A percentile compares a stretch with the other conserved stretches of the same genome.
phyloP scores from a whole-genome alignment of 1,284 basidiomycete species.

The Trichosporon asahii region DNA sequence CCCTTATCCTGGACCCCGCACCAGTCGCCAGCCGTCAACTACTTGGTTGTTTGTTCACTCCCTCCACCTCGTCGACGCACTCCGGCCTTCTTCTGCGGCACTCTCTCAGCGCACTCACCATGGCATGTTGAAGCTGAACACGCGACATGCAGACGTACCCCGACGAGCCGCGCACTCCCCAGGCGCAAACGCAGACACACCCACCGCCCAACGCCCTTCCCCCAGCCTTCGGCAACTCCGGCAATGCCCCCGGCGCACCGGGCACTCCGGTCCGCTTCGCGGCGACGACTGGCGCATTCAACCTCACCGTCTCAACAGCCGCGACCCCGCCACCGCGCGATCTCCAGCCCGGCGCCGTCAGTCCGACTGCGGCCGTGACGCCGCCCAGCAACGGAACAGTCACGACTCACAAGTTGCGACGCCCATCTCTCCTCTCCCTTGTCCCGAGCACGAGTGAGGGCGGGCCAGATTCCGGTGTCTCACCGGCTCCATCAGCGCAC shows the following conservation, averaged over 20 bases:
- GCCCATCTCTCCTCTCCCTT: constrained; percentile 38
- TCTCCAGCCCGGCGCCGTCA: not conserved
- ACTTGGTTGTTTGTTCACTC: not conserved
- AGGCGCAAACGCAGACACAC: not conserved
- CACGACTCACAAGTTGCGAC: constrained; percentile 26
- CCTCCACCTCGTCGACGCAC: not conserved
- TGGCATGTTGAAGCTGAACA: not conserved
- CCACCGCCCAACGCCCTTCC: not conserved
- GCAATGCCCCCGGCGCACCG: not conserved
- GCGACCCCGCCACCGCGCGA: constrained; percentile 8
- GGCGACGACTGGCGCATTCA: constrained; percentile 42
- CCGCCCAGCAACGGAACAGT: constrained; percentile 6
- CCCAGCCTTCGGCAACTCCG: constrained; percentile 6
- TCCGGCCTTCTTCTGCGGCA: not conserved
- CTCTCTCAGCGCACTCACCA: not conserved
- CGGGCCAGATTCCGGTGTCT: not conserved
- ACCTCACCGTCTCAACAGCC: constrained; percentile 13
- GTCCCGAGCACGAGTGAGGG: not conserved
- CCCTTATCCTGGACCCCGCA: not conserved
- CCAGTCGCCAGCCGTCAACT: not conserved
- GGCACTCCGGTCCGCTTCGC: constrained; percentile 29
- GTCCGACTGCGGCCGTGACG: not conserved
- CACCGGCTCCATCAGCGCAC: not conserved
- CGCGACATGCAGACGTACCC: not conserved
- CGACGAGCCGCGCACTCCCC: constrained; percentile 9